Evolutionary conservation across 345 rosid species (phyloP).

Genomic region (Rhodamnia rubescens): DNA sequence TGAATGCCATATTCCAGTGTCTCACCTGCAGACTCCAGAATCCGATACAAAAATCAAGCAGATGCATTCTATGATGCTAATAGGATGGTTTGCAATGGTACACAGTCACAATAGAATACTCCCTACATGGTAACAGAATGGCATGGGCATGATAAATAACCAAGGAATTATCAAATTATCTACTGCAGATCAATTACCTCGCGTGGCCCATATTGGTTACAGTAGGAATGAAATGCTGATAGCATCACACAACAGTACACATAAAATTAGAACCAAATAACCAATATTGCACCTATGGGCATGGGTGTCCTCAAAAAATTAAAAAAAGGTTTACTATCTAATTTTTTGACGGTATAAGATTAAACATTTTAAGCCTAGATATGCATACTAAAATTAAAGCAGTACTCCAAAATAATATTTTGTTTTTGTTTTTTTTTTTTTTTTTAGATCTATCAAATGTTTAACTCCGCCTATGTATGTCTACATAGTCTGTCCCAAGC

Average conservation of each 20-base stretch:
- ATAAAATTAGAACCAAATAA: background rate
- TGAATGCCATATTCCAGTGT: background rate
- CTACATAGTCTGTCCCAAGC: too few species aligned
- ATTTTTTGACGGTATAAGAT: background rate
- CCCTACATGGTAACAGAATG: too few species aligned
- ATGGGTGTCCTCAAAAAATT: background rate
- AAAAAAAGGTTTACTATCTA: background rate
- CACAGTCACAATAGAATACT: background rate
- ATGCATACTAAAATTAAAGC: background rate
- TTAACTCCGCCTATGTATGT: too few species aligned
- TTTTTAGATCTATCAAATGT: background rate
- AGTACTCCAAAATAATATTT: background rate
- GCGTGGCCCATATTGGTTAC: background rate
- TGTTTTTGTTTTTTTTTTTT: too few species aligned
- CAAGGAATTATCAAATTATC: background rate
- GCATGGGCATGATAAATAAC: background rate
- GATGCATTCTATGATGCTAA: background rate
- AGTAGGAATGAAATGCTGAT: background rate
- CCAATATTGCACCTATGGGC: background rate
- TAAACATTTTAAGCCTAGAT: background rate
- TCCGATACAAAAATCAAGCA: background rate
- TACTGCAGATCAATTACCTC: background rate
- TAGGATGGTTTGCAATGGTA: background rate
- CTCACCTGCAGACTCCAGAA: background rate
- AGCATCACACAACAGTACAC: background rate